Base-by-base conservation (phyloP, 2,329 filamentous ascomycete genomes). In the Sclerotinia borealis region DNA sequence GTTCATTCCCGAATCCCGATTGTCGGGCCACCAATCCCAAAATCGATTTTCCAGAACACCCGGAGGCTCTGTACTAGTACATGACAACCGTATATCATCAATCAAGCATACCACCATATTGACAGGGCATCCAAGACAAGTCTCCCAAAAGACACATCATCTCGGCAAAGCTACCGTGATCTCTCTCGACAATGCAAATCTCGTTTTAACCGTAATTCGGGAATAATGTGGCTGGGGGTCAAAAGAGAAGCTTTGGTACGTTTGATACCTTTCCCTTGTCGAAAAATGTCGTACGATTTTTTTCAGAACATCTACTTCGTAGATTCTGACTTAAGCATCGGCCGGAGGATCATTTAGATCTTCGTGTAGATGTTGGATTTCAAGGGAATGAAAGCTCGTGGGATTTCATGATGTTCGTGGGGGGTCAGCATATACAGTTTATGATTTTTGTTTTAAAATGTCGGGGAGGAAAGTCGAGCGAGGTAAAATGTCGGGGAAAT, bases 221-320 rank as follows among this genome's bases (percentile, higher is more conserved):
- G n/a, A 41, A 43, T 43, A 15, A 43, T 55, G 37, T 55, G 37
- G 37, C 52, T 55, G 27, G 37, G 15, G 34, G 50, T 22, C 22
- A 37, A 43, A 55, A 25, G 31, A 43, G 25, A 55, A 43, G 37
- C 37, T 31, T 43, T 19, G 52, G 37, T 55, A 29, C 36, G 19
- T 41, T 55, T 55, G 15, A 25, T 55, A 55, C 25, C 36, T n/a
- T 25, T 25, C 25, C 31, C 19, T 43, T 22, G 52, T 55, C 51
- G 22, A 43, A 39, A 52, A 54, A 36, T 31, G 19, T 61, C 59
- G 39, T 61, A 47, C 49, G 59, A 61, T 61, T 37, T 55, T 55
- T 39, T 45, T 11, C 49, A 52, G 47, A 29, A 27, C 31, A 31
- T 52, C 58, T 41, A 39, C n/a, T n/a, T n/a, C n/a, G n/a, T n/a